Evolutionary conservation across 1,139 yeast genomes (phyloP).

Genomic region (Pichia terricola): DNA sequence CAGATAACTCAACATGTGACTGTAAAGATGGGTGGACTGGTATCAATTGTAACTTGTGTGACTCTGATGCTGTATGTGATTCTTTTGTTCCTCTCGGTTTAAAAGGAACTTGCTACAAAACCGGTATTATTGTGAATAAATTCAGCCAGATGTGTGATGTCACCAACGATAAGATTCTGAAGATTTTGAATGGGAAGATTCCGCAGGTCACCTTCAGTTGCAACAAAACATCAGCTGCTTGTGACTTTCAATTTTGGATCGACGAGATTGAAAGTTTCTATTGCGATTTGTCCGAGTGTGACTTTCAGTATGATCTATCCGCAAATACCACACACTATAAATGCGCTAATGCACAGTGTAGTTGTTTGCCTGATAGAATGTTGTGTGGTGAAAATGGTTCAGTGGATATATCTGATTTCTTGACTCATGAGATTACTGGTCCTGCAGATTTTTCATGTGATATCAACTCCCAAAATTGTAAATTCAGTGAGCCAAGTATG

Average conservation of each 20-base stretch:
- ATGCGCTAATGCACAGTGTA: conserved; percentile 70
- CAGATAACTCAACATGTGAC: conserved; percentile 44
- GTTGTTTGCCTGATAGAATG: conserved; percentile 87
- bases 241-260: conserved; percentile 96
- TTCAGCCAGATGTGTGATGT: conserved; percentile 93
- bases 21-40: conserved; percentile 90
- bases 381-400: conserved; percentile 91
- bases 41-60: conserved; percentile 83
- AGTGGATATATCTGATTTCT: conserved; percentile 86
- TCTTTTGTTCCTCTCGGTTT: conserved; percentile 82
- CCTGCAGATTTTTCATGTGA: conserved; percentile 92
- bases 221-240: conserved; percentile 50
- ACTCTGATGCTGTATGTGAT: conserved; percentile 65
- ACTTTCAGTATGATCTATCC: conserved; percentile 53
- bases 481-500: conserved; percentile 92
- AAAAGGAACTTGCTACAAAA: conserved; percentile 78
- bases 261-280: conserved; percentile 82
- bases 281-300: conserved; percentile 71
- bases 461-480: conserved; percentile 48
- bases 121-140: conserved; percentile 76
- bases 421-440: conserved; percentile 81
- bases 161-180: conserved; percentile 75
- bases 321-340: conserved; percentile 64
- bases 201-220: conserved; percentile 95
- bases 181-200: conserved; percentile 64